Evolutionary conservation across 768 basidiomycete genomes (phyloP), one percentile per base, ranked within the genome.

Genomic region (Trametes cinnabarina): DNA sequence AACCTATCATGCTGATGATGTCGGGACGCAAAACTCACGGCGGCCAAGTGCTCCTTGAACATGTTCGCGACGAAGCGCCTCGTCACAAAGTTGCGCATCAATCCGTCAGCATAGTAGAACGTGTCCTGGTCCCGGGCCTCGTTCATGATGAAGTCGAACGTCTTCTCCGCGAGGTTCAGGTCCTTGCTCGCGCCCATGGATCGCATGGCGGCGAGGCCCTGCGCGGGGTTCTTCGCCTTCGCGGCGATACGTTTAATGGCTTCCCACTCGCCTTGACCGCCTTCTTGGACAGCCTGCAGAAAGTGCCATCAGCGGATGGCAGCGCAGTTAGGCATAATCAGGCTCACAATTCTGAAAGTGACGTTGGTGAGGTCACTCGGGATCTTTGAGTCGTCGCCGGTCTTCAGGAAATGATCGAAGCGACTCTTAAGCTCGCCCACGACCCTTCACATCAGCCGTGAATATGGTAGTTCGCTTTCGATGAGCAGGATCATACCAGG

Each of bases 241-340:
- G 85, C 81, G 67, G 86, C 85, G 32, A 94, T 79, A 58, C 77
- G 76, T 64, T 85, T 78, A 40, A 88, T 77, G 35, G 86, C 85
- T 32, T 92, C 83, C 65, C 86, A 97, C 67, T 96, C 94, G 19
- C 74, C 75, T 35, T 73, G 73, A 17, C 92, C 92, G 40, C 91
- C 92, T 65, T 90, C 74, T 68, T 81, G 79, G 51, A 92, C 88
- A 49, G 86, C 86, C 85, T 90, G 55, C 30, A 55, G 9, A 26
- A 4, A 15, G 3, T 10, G 9, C n/a, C 12, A n/a, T 42, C 32
- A n/a, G 41, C 4, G 2, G 19, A 23, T 15, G n/a, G 17, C 3
- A 26, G 23, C 12, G 28, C 11, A 20, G 32, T 20, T 42, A 35
- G 20, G 19, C 14, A 19, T 14, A 17, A 12, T 12, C 3, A 43